These are phyloP conservation scores for Colletotrichum euphorbiae DNA, from an alignment of 2,329 filamentous ascomycete species.

Conservation along the genomic window DNA sequence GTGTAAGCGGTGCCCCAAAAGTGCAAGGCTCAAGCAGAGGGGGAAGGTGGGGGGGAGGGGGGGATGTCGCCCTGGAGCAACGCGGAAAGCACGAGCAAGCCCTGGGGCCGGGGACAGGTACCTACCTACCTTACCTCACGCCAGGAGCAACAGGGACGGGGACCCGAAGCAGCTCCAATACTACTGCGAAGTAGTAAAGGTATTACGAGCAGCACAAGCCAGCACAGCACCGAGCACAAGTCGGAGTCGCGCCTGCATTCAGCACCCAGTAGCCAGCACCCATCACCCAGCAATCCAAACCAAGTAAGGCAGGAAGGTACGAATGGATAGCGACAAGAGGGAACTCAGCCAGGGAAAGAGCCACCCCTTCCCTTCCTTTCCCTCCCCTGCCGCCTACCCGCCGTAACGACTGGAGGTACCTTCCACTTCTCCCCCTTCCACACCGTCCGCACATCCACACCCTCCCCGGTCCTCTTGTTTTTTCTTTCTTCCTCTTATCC, in stretches of 20 bases:
- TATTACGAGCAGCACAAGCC: no score
- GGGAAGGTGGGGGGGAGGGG: no score
- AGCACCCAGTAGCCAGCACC: background rate
- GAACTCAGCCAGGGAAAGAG: background rate
- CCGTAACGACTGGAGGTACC: slow-evolving; percentile 8
- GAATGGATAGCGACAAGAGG: no score
- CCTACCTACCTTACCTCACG: background rate
- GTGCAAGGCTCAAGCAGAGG: no score
- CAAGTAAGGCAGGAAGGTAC: background rate
- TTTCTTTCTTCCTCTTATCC: slow-evolving; percentile 20
- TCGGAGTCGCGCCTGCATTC: background rate
- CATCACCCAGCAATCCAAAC: no score
- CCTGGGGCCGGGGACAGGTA: background rate
- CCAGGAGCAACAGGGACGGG: slow-evolving; percentile 22
- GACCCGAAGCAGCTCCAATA: background rate
- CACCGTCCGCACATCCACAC: slow-evolving; percentile 33
- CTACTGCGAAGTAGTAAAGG: no score
- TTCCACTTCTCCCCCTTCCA: slow-evolving; percentile 24
- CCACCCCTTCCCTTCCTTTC: slow-evolving; percentile 20
- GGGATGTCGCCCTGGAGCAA: background rate
- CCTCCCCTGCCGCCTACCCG: slow-evolving; percentile 13
- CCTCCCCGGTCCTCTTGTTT: slow-evolving; percentile 25
- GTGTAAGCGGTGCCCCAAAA: slow-evolving; percentile 12
- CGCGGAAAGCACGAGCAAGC: slow-evolving; percentile 7
- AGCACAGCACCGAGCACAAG: no score